A percentile compares a stretch with the other conserved stretches of the same genome.
Evolutionary conservation across 306 rosid genomes (phyloP).

Genomic region (Cicer yamashitae): DNA sequence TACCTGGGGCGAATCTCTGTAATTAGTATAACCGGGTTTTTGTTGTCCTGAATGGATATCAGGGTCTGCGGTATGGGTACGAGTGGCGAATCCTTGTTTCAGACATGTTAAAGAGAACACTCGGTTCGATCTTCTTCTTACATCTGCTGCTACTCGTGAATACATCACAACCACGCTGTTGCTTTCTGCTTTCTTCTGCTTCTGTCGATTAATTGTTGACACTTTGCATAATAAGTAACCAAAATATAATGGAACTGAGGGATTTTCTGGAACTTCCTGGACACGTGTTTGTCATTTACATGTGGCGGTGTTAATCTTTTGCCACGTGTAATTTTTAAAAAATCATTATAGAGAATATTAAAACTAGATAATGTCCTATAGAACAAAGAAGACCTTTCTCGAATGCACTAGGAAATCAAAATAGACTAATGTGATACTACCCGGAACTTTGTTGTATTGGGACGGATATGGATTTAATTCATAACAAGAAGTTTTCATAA

Average conservation of each 20-base stretch:
- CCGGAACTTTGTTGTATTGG: no score
- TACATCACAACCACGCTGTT: constrained; percentile 50
- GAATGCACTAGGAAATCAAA: constrained; percentile 19
- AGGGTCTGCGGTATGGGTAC: constrained; percentile 66
- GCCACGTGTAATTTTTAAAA: constrained; percentile 44
- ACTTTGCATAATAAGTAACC: no score
- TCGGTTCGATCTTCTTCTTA: constrained; percentile 39
- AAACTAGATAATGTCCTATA: not conserved
- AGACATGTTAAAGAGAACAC: constrained; percentile 12
- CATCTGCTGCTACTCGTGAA: constrained; percentile 43
- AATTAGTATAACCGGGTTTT: constrained; percentile 53
- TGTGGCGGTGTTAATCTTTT: constrained; percentile 45
- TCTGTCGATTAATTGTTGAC: no score
- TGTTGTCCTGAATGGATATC: constrained; percentile 60
- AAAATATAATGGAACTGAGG: not conserved
- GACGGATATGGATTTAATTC: no score
- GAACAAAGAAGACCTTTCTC: constrained; percentile 8
- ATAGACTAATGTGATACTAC: not conserved
- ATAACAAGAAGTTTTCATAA: no score
- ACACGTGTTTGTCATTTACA: constrained; percentile 45
- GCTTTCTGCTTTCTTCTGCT: constrained; percentile 3
- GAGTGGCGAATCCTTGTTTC: constrained; percentile 45
- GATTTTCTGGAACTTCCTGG: constrained; percentile 49
- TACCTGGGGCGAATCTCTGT: constrained; percentile 52
- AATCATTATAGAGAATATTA: not conserved